These are phyloP conservation scores for Strobilomyces dryophilus DNA, from an alignment of 768 basidiomycete genomes.

Conservation along the genomic window DNA sequence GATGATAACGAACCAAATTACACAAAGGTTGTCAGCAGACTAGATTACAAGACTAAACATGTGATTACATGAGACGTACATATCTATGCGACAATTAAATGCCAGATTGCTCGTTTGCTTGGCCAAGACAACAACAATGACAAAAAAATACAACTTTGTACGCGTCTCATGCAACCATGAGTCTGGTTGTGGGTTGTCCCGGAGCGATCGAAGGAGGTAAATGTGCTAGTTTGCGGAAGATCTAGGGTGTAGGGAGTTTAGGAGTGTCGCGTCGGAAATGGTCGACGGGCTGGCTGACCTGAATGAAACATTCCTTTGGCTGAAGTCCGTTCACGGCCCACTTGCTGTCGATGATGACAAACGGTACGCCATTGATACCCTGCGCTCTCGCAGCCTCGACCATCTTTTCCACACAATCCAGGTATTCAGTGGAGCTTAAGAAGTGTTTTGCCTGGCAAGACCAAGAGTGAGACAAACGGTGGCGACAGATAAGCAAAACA, in stretches of 20 bases:
- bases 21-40: neutral
- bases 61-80: neutral
- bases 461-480: neutral
- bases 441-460: constrained; percentile 34
- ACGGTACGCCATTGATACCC: constrained; percentile 48
- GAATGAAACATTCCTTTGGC: constrained; percentile 35
- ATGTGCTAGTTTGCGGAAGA: constrained; percentile 29
- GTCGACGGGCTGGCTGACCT: constrained; percentile 17
- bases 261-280: neutral
- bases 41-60: neutral
- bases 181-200: neutral
- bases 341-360: constrained; percentile 42
- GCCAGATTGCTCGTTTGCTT: neutral
- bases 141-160: neutral
- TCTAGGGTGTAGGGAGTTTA: constrained; percentile 6
- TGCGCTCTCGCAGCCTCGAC: constrained; percentile 35
- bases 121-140: neutral
- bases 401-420: constrained; percentile 36
- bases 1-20: neutral
- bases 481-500: neutral
- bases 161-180: neutral
- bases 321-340: constrained; percentile 45
- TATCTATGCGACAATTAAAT: neutral
- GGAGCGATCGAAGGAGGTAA: neutral
- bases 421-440: constrained; percentile 35